Evolutionary conservation across 2,329 filamentous ascomycete genomes (phyloP), one percentile per base, ranked within the genome.

Genomic region (Fusarium haematococcum): DNA sequence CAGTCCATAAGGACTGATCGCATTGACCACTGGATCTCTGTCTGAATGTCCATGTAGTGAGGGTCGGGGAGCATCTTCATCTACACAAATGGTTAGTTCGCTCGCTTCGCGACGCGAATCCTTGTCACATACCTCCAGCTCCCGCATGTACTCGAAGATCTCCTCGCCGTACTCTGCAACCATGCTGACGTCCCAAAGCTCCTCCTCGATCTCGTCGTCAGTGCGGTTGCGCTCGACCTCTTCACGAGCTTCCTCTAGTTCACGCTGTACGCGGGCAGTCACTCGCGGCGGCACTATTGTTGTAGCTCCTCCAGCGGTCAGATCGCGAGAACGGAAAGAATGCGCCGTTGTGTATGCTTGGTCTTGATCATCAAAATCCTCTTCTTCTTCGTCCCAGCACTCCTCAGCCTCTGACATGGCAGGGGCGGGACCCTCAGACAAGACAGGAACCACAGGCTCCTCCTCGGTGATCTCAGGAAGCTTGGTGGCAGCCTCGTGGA

Each of bases 21-120:
- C 97, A 98, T 99, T 4, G 95, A 98, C 97, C 97, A 99, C 81
- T 98, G 94, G 67, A 99, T 97, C 83, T 98, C 96, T n/a, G 93
- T 92, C 83, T 99, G 97, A 75, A 93, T 92, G 72, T 98, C 95
- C 96, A 99, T 99, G 87, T 99, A 99, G 81, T 97, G 91, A 5
- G 95, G 88, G 79, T 97, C 95, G 1, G 97, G 97, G 45, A 95
- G 88, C 91, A 98, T 93, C 77, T 88, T 91, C 81, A 88, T 90
- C 94, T 95, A 67, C 37, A 61, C 8, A 50, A 18, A n/a, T 20
- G 37, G 70, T 79, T 65, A 77, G 80, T 81, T 57, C 80, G 77
- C 5, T 16, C 18, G 39, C 61, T 35, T 4, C 25, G 27, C 10
- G 4, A 30, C 18, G 32, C 37, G n/a, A 23, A 23, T 23, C 25